Evolutionary conservation across 2,329 filamentous ascomycete species (phyloP).

Genomic region (Ascochyta viciae-villosae): DNA sequence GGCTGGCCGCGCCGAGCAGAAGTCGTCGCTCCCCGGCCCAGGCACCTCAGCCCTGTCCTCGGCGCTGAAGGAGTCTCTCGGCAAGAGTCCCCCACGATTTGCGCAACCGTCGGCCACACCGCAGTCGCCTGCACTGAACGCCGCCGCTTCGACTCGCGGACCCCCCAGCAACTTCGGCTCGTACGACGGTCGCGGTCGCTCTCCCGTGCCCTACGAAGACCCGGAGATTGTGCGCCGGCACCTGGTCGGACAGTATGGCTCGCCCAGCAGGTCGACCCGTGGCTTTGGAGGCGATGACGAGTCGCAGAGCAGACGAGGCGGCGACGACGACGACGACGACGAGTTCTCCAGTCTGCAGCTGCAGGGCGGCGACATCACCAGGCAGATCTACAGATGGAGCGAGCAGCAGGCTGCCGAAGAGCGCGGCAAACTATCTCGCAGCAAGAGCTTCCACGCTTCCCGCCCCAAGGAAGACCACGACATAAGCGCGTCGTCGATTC

Average conservation of each 20-base stretch:
- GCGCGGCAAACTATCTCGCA: constrained; percentile 71
- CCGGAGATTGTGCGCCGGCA: constrained; percentile 91
- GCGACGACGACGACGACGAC: constrained; percentile 57
- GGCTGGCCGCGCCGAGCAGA: constrained; percentile 63
- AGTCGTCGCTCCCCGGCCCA: constrained; percentile 72
- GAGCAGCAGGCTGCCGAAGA: constrained; percentile 79
- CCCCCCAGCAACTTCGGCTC: constrained; percentile 83
- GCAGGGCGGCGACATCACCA: constrained; percentile 92
- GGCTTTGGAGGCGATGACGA: constrained; percentile 36
- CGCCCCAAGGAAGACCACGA: constrained; percentile 80
- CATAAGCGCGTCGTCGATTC: constrained; percentile 87
- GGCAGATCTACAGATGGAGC: constrained; percentile 96
- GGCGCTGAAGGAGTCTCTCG: constrained; percentile 78
- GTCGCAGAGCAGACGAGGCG: constrained; percentile 53
- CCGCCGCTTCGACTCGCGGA: constrained; percentile 57
- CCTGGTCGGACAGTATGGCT: constrained; percentile 65
- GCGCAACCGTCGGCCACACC: constrained; percentile 63
- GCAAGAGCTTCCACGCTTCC: constrained; percentile 84
- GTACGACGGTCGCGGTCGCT: constrained; percentile 70
- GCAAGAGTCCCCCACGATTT: constrained; percentile 72
- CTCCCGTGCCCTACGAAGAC: constrained; percentile 76
- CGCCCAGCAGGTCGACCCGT: constrained; percentile 44
- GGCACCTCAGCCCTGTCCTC: constrained; percentile 88
- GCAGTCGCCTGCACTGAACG: constrained; percentile 59
- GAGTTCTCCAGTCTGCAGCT: constrained; percentile 93